Percentiles rank a stretch among this genome's conserved stretches.
phyloP scores from a whole-genome alignment of 495 filamentous ascomycete species.

The Talaromyces trachyspermus region DNA sequence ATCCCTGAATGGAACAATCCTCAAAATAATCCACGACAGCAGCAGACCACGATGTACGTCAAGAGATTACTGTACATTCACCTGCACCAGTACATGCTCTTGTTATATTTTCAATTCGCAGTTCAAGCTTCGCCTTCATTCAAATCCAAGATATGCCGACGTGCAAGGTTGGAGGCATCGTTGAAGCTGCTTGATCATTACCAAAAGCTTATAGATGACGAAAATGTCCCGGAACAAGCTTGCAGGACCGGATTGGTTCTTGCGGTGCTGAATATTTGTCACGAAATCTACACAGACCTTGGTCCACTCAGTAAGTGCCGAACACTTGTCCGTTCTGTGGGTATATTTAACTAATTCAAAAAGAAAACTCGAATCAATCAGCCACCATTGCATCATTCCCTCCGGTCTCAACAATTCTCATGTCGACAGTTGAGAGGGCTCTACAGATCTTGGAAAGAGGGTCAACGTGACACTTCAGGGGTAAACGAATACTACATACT shows the following conservation, averaged over 20 bases:
- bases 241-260: conserved; percentile 1
- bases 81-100: conserved; percentile 2
- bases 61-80: background rate
- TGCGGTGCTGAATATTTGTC: conserved; percentile 4
- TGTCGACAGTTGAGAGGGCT: background rate
- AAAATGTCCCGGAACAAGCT: conserved; percentile 4
- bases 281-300: conserved; percentile 1
- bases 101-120: conserved; percentile 3
- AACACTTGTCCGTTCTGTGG: background rate
- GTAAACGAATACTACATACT: conserved; percentile 3
- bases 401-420: background rate
- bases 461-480: background rate
- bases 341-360: no score
- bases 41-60: conserved; percentile 2
- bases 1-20: conserved; percentile 2
- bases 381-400: conserved; percentile 1
- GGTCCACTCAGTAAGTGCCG: background rate
- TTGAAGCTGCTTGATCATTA: conserved; percentile 1
- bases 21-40: background rate
- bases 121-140: conserved; percentile 4
- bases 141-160: conserved; percentile 4
- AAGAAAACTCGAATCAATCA: background rate
- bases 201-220: background rate
- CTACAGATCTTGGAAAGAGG: background rate
- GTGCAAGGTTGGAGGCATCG: conserved; percentile 1